Evolutionary conservation across 176 grass and related monocot genomes (phyloP), one percentile per base, ranked within the genome.

Genomic region (Raddia distichophylla): DNA sequence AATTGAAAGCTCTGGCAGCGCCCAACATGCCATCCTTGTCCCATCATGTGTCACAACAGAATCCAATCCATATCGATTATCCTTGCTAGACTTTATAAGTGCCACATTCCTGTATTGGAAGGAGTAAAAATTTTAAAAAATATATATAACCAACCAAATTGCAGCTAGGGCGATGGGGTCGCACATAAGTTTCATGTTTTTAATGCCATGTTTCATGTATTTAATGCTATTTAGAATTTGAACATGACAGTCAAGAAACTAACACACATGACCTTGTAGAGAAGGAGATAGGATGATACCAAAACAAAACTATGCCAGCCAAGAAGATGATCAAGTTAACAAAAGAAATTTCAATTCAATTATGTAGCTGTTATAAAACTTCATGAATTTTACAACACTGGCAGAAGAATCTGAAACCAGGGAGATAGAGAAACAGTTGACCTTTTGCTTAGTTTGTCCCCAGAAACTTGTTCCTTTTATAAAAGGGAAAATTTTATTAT

Each of bases 11-110:
- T 93, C 71, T 11, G 92, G 80, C 16, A 93, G 69, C 6, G 92
- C 84, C 84, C 89, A 88, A 63, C 95, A 98, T 10, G 75, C 20
- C 90, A 98, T 95, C 83, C 93, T 91, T 45, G 67, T 78, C 49
- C 95, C 95, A 47, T 98, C 88, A 87, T 98, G 92, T 11, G 92
- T 94, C 50, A 98, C 92, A 33, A 93, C 84, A 65, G 83, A 91
- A 62, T 90, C 86, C 65, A 93, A 78, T 54, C 81, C 88, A 57
- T 98, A 98, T 79, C 92, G 83, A 11, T 79, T 94, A 73, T 98
- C 90, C 60, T 94, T 98, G 67, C 93, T 82, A 10, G 95, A 94
- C 69, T 95, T 98, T 69, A 98, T 85, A 69, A 98, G 73, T 20
- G 86, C 92, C 60, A 91, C 86, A 34, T 45, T 91, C 86, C 95